Evolutionary conservation across 371 early-diverging fungal species (phyloP).

Genomic region (Capillidium rhysosporum): DNA sequence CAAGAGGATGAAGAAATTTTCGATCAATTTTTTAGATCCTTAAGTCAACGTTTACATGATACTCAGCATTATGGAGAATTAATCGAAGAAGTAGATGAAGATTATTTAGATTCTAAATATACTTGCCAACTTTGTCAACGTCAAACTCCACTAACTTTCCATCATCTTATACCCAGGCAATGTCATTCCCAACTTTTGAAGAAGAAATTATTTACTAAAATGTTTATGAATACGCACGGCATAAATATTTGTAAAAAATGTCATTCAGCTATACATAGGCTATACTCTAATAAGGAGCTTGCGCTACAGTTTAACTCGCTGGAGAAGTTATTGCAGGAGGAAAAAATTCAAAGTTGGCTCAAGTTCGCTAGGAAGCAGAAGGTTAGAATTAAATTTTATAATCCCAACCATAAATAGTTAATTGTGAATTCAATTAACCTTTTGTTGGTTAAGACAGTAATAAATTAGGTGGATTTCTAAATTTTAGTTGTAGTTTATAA

Average conservation of each 20-base stretch:
- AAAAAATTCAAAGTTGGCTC: slow-evolving; percentile 7
- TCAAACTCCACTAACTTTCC: slow-evolving; percentile 11
- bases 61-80: slow-evolving; percentile 4
- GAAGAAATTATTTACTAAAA: slow-evolving; percentile 6
- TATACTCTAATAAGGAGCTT: slow-evolving; percentile 8
- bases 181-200: slow-evolving; percentile 8
- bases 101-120: neutral
- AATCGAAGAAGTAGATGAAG: slow-evolving; percentile 8
- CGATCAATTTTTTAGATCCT: neutral
- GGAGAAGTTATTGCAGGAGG: slow-evolving; percentile 8
- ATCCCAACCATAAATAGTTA: too few relatives aligned
- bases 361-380: slow-evolving; percentile 9
- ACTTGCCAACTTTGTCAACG: slow-evolving; percentile 10
- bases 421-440: too few relatives aligned
- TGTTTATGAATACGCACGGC: slow-evolving; percentile 9
- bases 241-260: slow-evolving; percentile 10
- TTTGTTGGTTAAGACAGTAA: too few relatives aligned
- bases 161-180: slow-evolving; percentile 12
- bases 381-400: neutral
- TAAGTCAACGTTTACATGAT: neutral
- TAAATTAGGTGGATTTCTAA: too few relatives aligned
- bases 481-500: too few relatives aligned
- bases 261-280: slow-evolving; percentile 10
- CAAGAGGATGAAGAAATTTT: neutral
- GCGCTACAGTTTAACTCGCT: slow-evolving; percentile 9